Base-by-base conservation (phyloP, 1,284 basidiomycete species). In the Trichosporon sp. region DNA sequence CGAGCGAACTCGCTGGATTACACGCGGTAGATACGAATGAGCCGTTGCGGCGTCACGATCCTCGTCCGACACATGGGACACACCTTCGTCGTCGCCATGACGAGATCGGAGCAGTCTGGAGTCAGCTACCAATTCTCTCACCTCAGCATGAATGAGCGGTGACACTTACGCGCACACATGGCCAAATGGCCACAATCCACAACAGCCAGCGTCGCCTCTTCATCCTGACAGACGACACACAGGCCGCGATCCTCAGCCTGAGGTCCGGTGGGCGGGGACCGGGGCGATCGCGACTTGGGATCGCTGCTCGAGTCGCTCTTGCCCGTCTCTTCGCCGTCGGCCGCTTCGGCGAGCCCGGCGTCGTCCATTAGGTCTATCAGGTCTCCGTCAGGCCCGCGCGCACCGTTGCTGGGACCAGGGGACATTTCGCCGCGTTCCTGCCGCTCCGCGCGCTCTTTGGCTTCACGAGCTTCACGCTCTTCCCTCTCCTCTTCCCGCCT, bases 101-200 rank as follows among this genome's bases (percentile, higher is more conserved):
- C 87, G 51, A 93, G 86, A 64, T 94, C 92, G 1, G 92, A 92
- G 81, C 93, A 95, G n/a, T 81, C 86, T 78, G 65, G 46, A 7
- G 67, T 71, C 43, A 72, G 73, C 43, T 46, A 46, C 16, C 16
- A 6, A 26, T 26, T 26, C 26, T 26, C 26, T 26, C 26, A 26
- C 26, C 26, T 26, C 26, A 26, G 26, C 26, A 26, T 26, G 26
- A 26, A 26, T 26, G 26, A 26, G 26, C 26, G 26, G 26, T 26
- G 26, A 26, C 26, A 79, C 80, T 78, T 67, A 83, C 80, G 76
- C 32, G 90, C 87, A 78, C 93, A 95, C 89, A 94, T 89, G 8
- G 90, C 88, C 48, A 94, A 85, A 83, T 94, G 93, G 11, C 93
- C 93, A 88, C 93, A 96, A 82, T 96, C 93, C n/a, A 94, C 91